Evolutionary conservation across 2,329 filamentous ascomycete genomes (phyloP).

Genomic region (Ramularia collo-cygni): DNA sequence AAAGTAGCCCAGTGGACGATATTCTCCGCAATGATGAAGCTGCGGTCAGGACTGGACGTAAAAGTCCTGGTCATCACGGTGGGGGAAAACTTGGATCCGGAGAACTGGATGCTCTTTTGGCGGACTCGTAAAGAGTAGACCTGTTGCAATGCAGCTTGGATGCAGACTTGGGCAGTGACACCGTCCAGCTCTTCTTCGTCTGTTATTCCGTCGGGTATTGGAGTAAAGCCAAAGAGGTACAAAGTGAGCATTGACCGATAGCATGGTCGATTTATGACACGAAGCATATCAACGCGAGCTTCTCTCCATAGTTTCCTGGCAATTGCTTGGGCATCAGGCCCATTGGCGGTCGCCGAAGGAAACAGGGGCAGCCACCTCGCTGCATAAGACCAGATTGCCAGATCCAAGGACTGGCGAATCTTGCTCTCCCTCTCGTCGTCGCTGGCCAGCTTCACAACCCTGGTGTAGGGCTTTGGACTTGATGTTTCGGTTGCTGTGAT

Average conservation of each 20-base stretch:
- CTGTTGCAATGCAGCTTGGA: conserved; percentile 8
- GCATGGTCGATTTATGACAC: conserved; percentile 7
- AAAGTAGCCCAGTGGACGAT: conserved; percentile 12
- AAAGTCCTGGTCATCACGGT: conserved; percentile 6
- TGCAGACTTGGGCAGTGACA: conserved; percentile 6
- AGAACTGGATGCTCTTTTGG: conserved; percentile 8
- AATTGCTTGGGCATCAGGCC: background rate
- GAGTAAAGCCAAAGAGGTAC: conserved; percentile 9
- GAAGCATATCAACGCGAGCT: conserved; percentile 9
- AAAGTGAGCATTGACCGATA: conserved; percentile 10
- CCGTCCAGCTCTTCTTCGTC: conserved; percentile 9
- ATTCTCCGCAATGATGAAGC: conserved; percentile 10
- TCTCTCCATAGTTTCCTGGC: conserved; percentile 6
- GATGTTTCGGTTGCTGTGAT: conserved; percentile 1
- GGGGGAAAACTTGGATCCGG: conserved; percentile 8
- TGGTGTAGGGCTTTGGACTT: background rate
- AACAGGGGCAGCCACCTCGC: conserved; percentile 8
- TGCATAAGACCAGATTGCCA: conserved; percentile 5
- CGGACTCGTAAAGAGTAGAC: conserved; percentile 8
- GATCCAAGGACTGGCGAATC: conserved; percentile 5
- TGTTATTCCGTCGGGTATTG: conserved; percentile 7
- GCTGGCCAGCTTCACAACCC: background rate
- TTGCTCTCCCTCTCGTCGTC: conserved; percentile 1
- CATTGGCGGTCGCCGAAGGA: background rate
- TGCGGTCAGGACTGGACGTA: conserved; percentile 6